Evolutionary conservation across 768 basidiomycete species (phyloP), one percentile per base, ranked within the genome.

Genomic region (Kwoniella sp.): DNA sequence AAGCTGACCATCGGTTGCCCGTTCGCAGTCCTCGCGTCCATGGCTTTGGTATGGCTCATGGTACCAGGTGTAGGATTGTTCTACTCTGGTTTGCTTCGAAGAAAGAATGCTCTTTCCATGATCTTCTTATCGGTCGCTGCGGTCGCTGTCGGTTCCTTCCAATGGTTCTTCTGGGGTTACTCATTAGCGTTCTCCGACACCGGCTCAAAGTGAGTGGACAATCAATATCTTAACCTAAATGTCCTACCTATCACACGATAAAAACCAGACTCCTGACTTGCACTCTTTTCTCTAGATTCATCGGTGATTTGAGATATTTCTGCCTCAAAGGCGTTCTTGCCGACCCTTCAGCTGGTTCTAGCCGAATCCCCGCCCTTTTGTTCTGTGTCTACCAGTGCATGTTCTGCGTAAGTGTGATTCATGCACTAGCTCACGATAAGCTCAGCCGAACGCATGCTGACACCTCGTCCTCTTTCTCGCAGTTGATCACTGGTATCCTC

Each of bases 271-370:
- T n/a, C n/a, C n/a, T n/a, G n/a, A n/a, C n/a, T n/a, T n/a, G n/a
- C n/a, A n/a, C n/a, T n/a, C n/a, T n/a, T n/a, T n/a, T n/a, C n/a
- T n/a, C n/a, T n/a, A 67, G 70, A n/a, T 98, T 84, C 79, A 95
- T 99, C 65, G 95, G 95, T 48, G 87, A 94, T 79, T 85, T 96
- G 24, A 83, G 83, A 37, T 86, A 90, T 80, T 89, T 93, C 70
- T 90, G 89, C 22, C 82, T 94, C 47, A 83, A 85, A 58, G 82
- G 86, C 61, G 91, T 92, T 27, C 83, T 89, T 61, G 87, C 81
- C 27, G 82, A 85, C 15, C 88, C 90, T 0, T 89, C 89, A 10
- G 88, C 89, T 13, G 92, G 90, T 15, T 89, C 89, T 0, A 87
- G 88, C 44, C 84, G 90, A 46, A 86, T 94, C 60, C 92, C 92